A percentile compares a stretch with the other conserved stretches of the same genome.
Evolutionary conservation across 306 rosid genomes (phyloP).

Genomic region (Cucurbita moschata): DNA sequence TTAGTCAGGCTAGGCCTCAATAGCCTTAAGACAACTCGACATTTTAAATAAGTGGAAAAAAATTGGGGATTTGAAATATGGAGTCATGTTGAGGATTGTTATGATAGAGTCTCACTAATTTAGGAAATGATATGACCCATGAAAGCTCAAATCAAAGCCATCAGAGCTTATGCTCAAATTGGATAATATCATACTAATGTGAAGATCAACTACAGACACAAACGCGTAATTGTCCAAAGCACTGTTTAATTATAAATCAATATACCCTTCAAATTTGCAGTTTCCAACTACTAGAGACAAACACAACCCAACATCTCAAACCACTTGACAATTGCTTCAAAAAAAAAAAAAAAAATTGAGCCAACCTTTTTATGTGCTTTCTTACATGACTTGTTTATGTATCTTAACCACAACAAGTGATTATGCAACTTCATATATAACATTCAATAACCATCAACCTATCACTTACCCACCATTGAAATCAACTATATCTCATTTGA

Average conservation of each 20-base stretch:
- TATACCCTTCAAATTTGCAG: not conserved
- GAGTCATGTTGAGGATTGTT: too few relatives aligned
- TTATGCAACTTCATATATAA: constrained; percentile 6
- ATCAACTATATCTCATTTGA: not conserved
- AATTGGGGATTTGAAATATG: too few relatives aligned
- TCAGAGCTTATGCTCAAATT: too few relatives aligned
- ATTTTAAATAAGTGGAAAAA: too few relatives aligned
- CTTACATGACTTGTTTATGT: not conserved
- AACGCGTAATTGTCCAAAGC: too few relatives aligned
- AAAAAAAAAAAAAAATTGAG: not conserved
- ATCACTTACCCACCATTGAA: constrained; percentile 8
- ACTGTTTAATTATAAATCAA: not conserved
- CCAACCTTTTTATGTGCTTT: not conserved
- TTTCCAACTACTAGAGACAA: not conserved
- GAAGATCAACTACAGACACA: too few relatives aligned
- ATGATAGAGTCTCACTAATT: too few relatives aligned
- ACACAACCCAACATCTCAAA: not conserved
- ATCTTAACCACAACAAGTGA: not conserved
- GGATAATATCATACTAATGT: too few relatives aligned
- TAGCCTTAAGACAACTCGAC: too few relatives aligned
- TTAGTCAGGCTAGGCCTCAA: too few relatives aligned
- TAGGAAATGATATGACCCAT: too few relatives aligned
- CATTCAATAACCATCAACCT: constrained; percentile 5
- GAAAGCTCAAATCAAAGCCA: too few relatives aligned
- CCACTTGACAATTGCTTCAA: not conserved